Percentiles rank a stretch among this genome's conserved stretches.
Conservation (phyloP, 441 rosid species). For the Dalechampia spathulata region DNA sequence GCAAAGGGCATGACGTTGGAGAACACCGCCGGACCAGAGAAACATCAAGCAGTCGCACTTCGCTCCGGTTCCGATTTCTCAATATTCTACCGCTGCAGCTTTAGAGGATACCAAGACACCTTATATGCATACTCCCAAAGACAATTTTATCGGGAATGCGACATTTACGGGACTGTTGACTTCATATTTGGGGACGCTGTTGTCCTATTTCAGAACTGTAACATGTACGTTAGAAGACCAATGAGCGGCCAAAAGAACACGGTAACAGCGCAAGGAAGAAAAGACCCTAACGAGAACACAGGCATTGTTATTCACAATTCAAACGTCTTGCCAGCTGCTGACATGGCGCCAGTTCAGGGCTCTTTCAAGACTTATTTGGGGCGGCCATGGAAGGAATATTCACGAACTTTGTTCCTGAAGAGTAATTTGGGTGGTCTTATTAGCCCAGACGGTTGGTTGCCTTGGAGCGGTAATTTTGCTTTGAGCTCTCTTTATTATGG, state of each 20-base stretch:
- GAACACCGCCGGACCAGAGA: slow-evolving; percentile 79
- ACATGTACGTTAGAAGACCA: slow-evolving; percentile 33
- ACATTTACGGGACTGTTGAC: slow-evolving; percentile 57
- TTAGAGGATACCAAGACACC: slow-evolving; percentile 82
- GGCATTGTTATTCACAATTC: slow-evolving; percentile 83
- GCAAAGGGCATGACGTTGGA: slow-evolving; percentile 78
- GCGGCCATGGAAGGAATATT: slow-evolving; percentile 76
- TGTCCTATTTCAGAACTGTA: slow-evolving; percentile 47
- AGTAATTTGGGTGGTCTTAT: slow-evolving; percentile 41
- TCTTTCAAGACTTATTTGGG: slow-evolving; percentile 61
- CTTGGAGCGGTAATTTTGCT: slow-evolving; percentile 58
- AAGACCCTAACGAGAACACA: slow-evolving; percentile 36
- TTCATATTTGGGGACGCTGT: slow-evolving; percentile 56
- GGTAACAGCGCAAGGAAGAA: slow-evolving; percentile 53
- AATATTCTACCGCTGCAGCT: slow-evolving; percentile 53
- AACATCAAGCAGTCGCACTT: slow-evolving; percentile 76
- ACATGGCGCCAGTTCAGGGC: slow-evolving; percentile 34
- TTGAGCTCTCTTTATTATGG: slow-evolving; percentile 60
- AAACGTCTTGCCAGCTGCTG: slow-evolving; percentile 53
- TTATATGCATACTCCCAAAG: slow-evolving; percentile 74
- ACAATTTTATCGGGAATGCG: slow-evolving; percentile 72
- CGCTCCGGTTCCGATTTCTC: slow-evolving; percentile 70
- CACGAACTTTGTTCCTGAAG: slow-evolving; percentile 67
- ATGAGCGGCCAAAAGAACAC: slow-evolving; percentile 45
- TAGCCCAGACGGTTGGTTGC: slow-evolving; percentile 78